Evolutionary conservation across 106 monocot species (phyloP).

Genomic region (Acorus calamus): DNA sequence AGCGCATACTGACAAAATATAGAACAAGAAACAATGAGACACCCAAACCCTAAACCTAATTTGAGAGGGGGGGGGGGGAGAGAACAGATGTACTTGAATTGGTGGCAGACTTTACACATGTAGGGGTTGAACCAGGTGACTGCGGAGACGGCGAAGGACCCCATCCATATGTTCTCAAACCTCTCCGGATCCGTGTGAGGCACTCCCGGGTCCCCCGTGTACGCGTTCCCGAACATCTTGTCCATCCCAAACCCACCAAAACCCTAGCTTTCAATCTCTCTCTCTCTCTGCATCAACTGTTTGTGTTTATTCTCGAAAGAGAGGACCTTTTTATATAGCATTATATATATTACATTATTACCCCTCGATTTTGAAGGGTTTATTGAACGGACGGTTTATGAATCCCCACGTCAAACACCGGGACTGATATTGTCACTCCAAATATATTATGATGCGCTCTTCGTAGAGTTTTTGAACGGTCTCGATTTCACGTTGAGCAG

Average conservation of each 20-base stretch:
- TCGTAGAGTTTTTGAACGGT: too few species aligned
- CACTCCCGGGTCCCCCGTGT: slow-evolving; percentile 59
- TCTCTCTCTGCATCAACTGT: background rate
- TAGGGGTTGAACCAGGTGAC: slow-evolving; percentile 51
- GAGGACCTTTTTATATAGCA: too few species aligned
- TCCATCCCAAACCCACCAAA: slow-evolving; percentile 21
- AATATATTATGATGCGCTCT: too few species aligned
- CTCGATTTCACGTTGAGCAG: too few species aligned
- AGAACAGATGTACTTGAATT: slow-evolving; percentile 36
- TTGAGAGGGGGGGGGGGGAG: background rate
- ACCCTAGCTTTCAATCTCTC: background rate
- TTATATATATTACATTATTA: too few species aligned
- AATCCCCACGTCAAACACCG: too few species aligned
- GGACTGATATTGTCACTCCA: too few species aligned
- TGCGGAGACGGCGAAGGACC: slow-evolving; percentile 48
- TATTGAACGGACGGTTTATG: too few species aligned
- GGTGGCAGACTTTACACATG: slow-evolving; percentile 60
- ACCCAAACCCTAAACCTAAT: background rate
- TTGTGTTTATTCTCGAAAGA: too few species aligned
- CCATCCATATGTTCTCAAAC: slow-evolving; percentile 60
- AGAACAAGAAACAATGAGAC: background rate
- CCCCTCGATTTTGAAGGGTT: too few species aligned
- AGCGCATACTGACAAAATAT: too few species aligned
- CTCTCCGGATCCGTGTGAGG: slow-evolving; percentile 52
- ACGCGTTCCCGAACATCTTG: slow-evolving; percentile 52